phyloP scores from a whole-genome alignment of 1,284 basidiomycete species.

The Puccinia novopanici region DNA sequence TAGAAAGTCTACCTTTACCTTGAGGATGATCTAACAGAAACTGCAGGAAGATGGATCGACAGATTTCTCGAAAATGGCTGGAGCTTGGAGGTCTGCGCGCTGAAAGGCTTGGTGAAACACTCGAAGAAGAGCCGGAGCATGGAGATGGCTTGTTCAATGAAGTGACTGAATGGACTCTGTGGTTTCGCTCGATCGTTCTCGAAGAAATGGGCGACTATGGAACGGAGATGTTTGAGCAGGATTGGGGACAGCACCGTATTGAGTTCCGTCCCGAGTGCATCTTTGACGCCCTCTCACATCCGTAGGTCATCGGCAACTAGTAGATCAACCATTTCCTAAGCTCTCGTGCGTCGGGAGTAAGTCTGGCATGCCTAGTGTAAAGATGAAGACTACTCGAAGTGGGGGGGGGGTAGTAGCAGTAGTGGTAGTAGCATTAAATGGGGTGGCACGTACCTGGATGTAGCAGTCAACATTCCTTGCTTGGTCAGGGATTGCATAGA shows the following conservation, averaged over 20 bases:
- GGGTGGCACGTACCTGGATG: slow-evolving; percentile 16
- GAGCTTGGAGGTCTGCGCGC: slow-evolving; percentile 66
- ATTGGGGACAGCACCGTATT: too few relatives aligned
- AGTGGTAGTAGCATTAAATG: neutral
- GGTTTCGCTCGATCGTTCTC: too few relatives aligned
- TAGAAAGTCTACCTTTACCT: too few relatives aligned
- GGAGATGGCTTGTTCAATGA: slow-evolving; percentile 71
- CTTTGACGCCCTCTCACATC: slow-evolving; percentile 73
- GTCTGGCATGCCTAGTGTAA: neutral
- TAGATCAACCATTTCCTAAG: slow-evolving; percentile 69
- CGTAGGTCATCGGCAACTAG: slow-evolving; percentile 68
- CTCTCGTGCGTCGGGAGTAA: neutral
- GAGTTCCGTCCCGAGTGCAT: too few relatives aligned
- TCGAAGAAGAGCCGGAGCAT: slow-evolving; percentile 76
- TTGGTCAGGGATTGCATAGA: too few relatives aligned
- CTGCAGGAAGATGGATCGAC: too few relatives aligned
- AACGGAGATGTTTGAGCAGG: too few relatives aligned
- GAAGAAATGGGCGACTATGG: too few relatives aligned
- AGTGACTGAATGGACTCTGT: too few relatives aligned
- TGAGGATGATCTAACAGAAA: neutral
- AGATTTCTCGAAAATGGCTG: slow-evolving; percentile 26
- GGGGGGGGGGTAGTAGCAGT: too few relatives aligned
- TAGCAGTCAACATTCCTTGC: too few relatives aligned
- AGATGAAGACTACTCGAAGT: too few relatives aligned
- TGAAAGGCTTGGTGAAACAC: slow-evolving; percentile 66